Conservation (phyloP, 2,329 filamentous ascomycete species). For the Endoconidiophora laricicola region DNA sequence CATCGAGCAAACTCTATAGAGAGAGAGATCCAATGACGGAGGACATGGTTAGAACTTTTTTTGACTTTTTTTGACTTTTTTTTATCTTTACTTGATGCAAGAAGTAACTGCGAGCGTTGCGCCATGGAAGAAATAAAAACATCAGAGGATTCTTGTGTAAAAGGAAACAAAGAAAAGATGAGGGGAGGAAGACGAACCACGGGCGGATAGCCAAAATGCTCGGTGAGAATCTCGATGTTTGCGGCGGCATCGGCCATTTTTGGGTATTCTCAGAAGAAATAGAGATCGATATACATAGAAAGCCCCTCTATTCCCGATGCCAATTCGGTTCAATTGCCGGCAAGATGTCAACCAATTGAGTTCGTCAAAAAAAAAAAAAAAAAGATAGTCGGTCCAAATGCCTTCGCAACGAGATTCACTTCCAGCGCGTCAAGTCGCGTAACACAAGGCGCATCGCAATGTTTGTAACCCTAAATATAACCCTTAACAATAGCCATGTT, state of each 20-base stretch:
- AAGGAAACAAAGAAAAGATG: neutral
- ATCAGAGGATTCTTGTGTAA: neutral
- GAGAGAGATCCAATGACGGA: constrained; percentile 4
- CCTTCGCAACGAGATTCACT: too few relatives aligned
- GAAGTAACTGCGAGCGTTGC: too few relatives aligned
- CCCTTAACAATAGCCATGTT: too few relatives aligned
- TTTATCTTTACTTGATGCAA: too few relatives aligned
- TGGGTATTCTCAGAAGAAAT: neutral
- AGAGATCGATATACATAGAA: neutral
- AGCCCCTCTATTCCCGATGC: neutral
- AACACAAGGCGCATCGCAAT: too few relatives aligned
- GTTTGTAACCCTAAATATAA: too few relatives aligned
- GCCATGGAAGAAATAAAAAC: neutral
- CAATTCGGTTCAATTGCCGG: neutral
- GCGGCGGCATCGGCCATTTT: constrained; percentile 16
- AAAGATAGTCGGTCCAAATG: too few relatives aligned
- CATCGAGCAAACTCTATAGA: constrained; percentile 72
- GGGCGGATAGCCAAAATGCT: constrained; percentile 90
- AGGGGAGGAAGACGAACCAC: constrained; percentile 41
- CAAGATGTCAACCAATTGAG: too few relatives aligned
- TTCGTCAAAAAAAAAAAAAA: too few relatives aligned
- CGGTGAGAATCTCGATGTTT: constrained; percentile 61
- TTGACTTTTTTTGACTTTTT: too few relatives aligned
- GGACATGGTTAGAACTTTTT: neutral
- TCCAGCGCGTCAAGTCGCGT: too few relatives aligned